Evolutionary conservation across 2,329 filamentous ascomycete species (phyloP).

Genomic region (Fusarium buxicola): DNA sequence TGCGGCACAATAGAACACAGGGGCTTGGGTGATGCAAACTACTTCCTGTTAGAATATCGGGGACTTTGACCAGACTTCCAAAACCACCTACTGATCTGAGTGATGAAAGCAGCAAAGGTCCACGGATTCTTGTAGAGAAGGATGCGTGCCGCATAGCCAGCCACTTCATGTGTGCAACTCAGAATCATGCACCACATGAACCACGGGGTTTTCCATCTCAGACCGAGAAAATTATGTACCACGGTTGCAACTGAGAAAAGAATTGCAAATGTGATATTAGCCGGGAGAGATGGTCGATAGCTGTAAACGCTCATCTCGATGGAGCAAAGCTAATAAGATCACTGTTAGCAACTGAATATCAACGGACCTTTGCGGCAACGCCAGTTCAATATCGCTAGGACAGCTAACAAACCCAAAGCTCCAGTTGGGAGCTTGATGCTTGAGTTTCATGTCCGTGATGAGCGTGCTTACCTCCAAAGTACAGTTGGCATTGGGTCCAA

Average conservation of each 20-base stretch:
- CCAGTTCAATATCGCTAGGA: too few species aligned
- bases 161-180: constrained; percentile 65
- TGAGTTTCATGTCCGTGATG: neutral
- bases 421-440: neutral
- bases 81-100: constrained; percentile 60
- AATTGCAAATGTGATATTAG: constrained; percentile 54
- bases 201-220: constrained; percentile 53
- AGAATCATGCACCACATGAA: constrained; percentile 60
- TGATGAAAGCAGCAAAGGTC: constrained; percentile 65
- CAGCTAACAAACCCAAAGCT: neutral
- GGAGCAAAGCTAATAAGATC: constrained; percentile 14
- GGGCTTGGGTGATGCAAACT: constrained; percentile 57
- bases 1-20: constrained; percentile 53
- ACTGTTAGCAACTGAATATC: neutral
- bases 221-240: constrained; percentile 52
- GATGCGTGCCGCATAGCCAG: constrained; percentile 69
- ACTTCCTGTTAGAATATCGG: fast-evolving
- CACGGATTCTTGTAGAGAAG: constrained; percentile 66
- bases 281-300: constrained; percentile 56
- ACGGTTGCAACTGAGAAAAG: constrained; percentile 58
- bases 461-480: constrained; percentile 22
- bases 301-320: constrained; percentile 55
- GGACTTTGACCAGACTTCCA: fast-evolving
- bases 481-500: constrained; percentile 34
- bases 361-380: neutral